Evolutionary conservation across 495 filamentous ascomycete genomes (phyloP).

Genomic region (Xanthoparmelia taractica): DNA sequence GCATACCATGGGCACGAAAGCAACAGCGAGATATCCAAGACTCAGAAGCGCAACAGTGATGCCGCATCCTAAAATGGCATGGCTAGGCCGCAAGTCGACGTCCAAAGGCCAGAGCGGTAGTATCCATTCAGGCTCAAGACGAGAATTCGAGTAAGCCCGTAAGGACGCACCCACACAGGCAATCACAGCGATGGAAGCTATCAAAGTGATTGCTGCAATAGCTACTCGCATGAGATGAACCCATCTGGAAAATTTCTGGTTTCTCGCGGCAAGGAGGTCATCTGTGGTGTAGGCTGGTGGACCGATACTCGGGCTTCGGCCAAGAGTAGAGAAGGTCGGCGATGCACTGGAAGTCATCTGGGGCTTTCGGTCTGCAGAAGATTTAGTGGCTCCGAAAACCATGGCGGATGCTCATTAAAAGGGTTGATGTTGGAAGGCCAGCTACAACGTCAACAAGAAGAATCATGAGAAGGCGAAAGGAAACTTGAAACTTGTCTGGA

Average conservation of each 20-base stretch:
- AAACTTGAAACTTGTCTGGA: neutral
- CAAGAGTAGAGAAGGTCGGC: slow-evolving; percentile 19
- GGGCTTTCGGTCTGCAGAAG: slow-evolving; percentile 7
- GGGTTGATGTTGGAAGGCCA: neutral
- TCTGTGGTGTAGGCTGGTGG: slow-evolving; percentile 25
- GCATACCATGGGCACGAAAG: slow-evolving; percentile 42
- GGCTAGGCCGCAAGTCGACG: slow-evolving; percentile 41
- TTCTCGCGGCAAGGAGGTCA: slow-evolving; percentile 26
- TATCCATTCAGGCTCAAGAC: slow-evolving; percentile 31
- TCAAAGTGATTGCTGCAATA: slow-evolving; percentile 33
- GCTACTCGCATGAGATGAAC: slow-evolving; percentile 37
- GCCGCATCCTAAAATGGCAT: slow-evolving; percentile 40
- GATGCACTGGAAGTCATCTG: slow-evolving; percentile 15
- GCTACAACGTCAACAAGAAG: slow-evolving; percentile 9
- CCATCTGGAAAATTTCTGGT: slow-evolving; percentile 33
- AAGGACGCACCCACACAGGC: slow-evolving; percentile 38
- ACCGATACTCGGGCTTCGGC: slow-evolving; percentile 20
- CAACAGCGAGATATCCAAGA: slow-evolving; percentile 36
- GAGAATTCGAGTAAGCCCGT: slow-evolving; percentile 36
- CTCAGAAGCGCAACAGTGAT: slow-evolving; percentile 36
- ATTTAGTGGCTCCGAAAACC: slow-evolving; percentile 4
- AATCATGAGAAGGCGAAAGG: neutral
- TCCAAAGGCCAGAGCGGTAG: slow-evolving; percentile 46
- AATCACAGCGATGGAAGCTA: slow-evolving; percentile 34
- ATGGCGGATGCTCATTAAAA: neutral